Evolutionary conservation across 2,329 filamentous ascomycete species (phyloP), one percentile per base, ranked within the genome.

Genomic region (Trichoderma sp.): DNA sequence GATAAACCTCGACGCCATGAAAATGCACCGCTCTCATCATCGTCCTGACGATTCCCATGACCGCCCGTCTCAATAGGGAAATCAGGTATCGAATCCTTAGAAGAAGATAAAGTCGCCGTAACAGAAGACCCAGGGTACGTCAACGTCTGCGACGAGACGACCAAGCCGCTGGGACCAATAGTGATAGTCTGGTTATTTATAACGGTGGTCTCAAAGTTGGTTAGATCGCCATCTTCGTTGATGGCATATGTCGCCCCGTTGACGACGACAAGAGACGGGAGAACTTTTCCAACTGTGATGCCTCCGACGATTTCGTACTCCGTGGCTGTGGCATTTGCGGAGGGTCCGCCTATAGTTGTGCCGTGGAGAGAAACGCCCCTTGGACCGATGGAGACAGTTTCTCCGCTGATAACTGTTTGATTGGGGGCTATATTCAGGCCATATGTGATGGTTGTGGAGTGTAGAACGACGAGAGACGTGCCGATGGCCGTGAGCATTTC

Each of bases 371-470:
- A 78, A 6, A 89, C 79, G 24, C 86, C 88, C 0, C 80, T 81
- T 3, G 88, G 86, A 0, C 86, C 88, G 69, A 91, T 83, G 2
- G 86, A 84, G 76, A 91, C 83, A 5, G 86, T 87, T 56, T 89
- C 88, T 18, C 87, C 88, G 75, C 86, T 85, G 31, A 92, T 79
- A 2, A 86, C 82, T 16, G 83, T 82, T 0, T 85, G 84, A 0
- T 81, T 80, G 1, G 79, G 80, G 4, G 83, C 77, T 4, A 82
- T 80, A 33, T 78, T 79, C 0, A 82, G 80, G 1, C 85, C 85
- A 77, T 89, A 89, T 1, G 85, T 88, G 68, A 88, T 81, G 7
- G 86, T 88, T 3, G 83, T 85, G 6, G 84, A 85, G 66, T 83
- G 82, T 27, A 88, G 79, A 16, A 88, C 82, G 8, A 86, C 82